phyloP scores from a whole-genome alignment of 1,284 basidiomycete species.

The Melampsora abietis-canadensis region DNA sequence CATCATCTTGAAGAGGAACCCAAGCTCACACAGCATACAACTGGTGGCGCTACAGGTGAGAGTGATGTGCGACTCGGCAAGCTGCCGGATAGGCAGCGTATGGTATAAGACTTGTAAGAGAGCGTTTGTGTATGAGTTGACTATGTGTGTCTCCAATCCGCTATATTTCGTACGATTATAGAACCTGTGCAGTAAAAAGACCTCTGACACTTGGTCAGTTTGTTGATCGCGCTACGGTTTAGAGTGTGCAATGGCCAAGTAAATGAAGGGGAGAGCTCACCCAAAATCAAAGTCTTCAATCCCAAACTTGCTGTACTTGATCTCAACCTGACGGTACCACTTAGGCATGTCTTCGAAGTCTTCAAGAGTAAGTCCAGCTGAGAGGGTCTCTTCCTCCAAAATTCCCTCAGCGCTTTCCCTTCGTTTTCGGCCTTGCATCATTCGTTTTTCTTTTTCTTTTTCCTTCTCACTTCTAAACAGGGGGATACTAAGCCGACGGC shows the following conservation, averaged over 20 bases:
- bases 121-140: constrained; percentile 94
- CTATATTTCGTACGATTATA: constrained; percentile 86
- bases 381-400: constrained; percentile 41
- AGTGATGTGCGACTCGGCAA: constrained; percentile 87
- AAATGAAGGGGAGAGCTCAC: constrained; percentile 55
- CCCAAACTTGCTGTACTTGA: constrained; percentile 98
- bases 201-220: constrained; percentile 19
- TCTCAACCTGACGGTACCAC: constrained; percentile 86
- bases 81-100: constrained; percentile 67
- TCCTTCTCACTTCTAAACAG: constrained; percentile 80
- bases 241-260: not conserved
- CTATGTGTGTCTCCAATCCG: constrained; percentile 93
- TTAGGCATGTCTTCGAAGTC: constrained; percentile 63
- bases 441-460: constrained; percentile 53
- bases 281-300: constrained; percentile 98
- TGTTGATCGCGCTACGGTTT: not conserved
- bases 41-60: constrained; percentile 81
- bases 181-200: constrained; percentile 60
- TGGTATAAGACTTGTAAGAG: constrained; percentile 88
- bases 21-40: constrained; percentile 90
- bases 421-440: constrained; percentile 43
- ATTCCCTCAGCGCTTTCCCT: constrained; percentile 50
- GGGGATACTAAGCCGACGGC: constrained; percentile 56
- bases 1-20: constrained; percentile 91
- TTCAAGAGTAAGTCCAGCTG: constrained; percentile 24